Evolutionary conservation across 2,329 filamentous ascomycete species (phyloP), one percentile per base, ranked within the genome.

Genomic region (Knufia fluminis): DNA sequence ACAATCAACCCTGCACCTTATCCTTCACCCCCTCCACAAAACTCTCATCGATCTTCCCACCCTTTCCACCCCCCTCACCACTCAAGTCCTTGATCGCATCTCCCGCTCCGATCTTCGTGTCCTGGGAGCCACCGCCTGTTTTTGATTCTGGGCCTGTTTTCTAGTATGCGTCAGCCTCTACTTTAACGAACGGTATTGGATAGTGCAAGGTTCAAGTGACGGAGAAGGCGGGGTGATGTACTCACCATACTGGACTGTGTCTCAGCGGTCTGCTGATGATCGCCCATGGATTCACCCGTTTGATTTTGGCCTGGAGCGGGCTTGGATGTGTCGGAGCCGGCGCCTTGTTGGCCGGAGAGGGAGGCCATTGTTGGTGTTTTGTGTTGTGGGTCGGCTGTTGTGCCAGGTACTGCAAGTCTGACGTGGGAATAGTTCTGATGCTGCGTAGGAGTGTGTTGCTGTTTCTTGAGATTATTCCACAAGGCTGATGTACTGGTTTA

Each of bases 11-110:
- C n/a, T 38, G 4, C 7, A 38, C 35, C 4, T n/a, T 38, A 16
- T 38, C 35, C 45, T 32, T 31, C 24, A 44, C 42, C 16, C 39
- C 32, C 40, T 19, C 23, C 35, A 38, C 35, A 16, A 38, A 38
- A 14, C 28, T 20, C 41, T 38, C 26, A 39, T 58, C 49, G 57
- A 52, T 54, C 53, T 39, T 51, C 52, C 52, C 54, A 54, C 42
- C 52, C 50, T 31, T 58, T 51, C 28, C 42, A 46, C 32, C 32
- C 31, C 54, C 56, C 19, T 38, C 35, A 38, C 54, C 54, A 33
- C 56, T 52, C 24, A 53, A 52, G 8, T 49, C 54, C 47, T 38
- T 20, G 7, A 38, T n/a, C n/a, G 14, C 14, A 38, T 20, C 17
- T 6, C 35, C 35, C 14, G 7, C 17, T 6, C 17, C 17, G 14